Evolutionary conservation across 148 eudicot species (phyloP), one percentile per base, ranked within the genome.

Genomic region (Cornus kousa): DNA sequence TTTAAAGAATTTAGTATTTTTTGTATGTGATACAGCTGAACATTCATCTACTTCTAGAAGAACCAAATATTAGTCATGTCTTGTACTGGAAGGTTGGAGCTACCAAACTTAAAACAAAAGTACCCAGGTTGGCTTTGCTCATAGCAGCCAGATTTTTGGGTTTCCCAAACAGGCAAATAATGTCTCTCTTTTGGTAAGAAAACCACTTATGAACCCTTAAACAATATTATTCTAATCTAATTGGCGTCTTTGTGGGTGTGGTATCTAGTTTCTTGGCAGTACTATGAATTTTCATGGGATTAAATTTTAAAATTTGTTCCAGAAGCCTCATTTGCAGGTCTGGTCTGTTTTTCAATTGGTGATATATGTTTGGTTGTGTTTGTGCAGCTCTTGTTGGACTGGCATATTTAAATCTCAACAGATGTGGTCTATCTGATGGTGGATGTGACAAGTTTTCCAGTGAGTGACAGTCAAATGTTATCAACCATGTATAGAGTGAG

Each of bases 381-480:
- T 72, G 46, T 82, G 85, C 93, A 91, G 97, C 87, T 80, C 94
- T 91, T 74, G 74, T 67, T 74, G 88, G 91, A 70, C 85, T 93
- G 69, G 76, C 87, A 68, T 91, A 91, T 81, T 77, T 93, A 80
- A 93, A 93, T 78, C 89, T 91, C 46, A 89, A 92, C 89, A 86
- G 97, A 87, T 89, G 94, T 72, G 83, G 84, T 75, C 79, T 93
- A 32, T 84, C 91, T 69, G 93, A 90, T 82, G 82, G 80, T 79
- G 94, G 93, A 14, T 93, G 87, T 81, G 90, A 87, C 14, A 91
- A 88, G 78, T 87, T 93, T 72, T 87, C 93, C 68, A 82, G 97
- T 93, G 22, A 86, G 89, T 19, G 2, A 62, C 66, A 62, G 7
- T n/a, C 66, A 62, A 57, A 57, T 57, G 62, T 57, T 57, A 13